Conservation (phyloP, 129 eudicot genomes). For the Apium graveolens region DNA sequence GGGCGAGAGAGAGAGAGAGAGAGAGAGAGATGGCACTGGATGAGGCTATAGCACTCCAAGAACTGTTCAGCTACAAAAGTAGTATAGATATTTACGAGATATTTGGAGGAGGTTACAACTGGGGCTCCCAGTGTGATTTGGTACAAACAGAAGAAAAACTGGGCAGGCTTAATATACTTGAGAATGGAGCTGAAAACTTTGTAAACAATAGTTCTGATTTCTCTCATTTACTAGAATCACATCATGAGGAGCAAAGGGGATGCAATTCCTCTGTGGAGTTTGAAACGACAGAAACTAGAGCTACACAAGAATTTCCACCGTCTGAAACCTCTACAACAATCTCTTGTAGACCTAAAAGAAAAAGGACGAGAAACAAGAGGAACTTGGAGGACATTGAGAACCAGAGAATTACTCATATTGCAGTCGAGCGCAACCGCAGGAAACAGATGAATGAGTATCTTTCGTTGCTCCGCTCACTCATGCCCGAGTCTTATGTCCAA, state of each 20-base stretch:
- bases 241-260: constrained; percentile 11
- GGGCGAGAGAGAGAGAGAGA: constrained; percentile 6
- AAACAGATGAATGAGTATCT: constrained; percentile 37
- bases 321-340: not conserved
- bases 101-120: not conserved
- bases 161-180: not conserved
- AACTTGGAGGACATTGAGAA: constrained; percentile 23
- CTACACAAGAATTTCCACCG: not conserved
- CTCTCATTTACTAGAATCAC: not conserved
- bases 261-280: constrained; percentile 3
- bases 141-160: constrained; percentile 1
- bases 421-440: constrained; percentile 29
- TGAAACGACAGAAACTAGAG: not conserved
- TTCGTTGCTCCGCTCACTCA: constrained; percentile 23
- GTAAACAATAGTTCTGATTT: not conserved
- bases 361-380: constrained; percentile 19
- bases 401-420: constrained; percentile 32
- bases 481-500: constrained; percentile 25
- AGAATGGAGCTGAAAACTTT: constrained; percentile 2
- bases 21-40: constrained; percentile 22
- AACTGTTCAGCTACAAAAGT: not conserved
- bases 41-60: constrained; percentile 8
- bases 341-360: constrained; percentile 13
- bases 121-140: constrained; percentile 4
- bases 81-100: constrained; percentile 11